phyloP scores from a whole-genome alignment of 441 rosid species.

The Dalechampia spathulata region DNA sequence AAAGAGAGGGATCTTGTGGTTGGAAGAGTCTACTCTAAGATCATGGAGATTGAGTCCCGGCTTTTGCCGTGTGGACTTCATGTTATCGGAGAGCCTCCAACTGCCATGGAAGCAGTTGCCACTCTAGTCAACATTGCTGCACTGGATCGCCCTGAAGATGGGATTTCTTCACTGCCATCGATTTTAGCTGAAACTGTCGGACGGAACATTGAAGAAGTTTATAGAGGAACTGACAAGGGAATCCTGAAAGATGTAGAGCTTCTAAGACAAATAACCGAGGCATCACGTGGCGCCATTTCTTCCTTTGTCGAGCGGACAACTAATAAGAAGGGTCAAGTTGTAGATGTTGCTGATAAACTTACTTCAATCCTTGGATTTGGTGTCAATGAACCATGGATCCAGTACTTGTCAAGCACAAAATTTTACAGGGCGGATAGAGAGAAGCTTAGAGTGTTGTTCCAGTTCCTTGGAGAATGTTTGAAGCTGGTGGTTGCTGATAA shows the following conservation, averaged over 20 bases:
- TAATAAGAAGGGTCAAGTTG: constrained; percentile 87
- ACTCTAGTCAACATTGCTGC: constrained; percentile 98
- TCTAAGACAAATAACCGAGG: constrained; percentile 87
- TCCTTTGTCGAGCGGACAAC: constrained; percentile 77
- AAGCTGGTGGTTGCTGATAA: constrained; percentile 88
- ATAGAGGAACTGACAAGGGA: constrained; percentile 84
- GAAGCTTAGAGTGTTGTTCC: constrained; percentile 66
- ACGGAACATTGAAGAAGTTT: constrained; percentile 74
- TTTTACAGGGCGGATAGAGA: constrained; percentile 87
- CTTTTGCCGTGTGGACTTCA: constrained; percentile 98
- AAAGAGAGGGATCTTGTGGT: constrained; percentile 84
- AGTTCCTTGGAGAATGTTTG: constrained; percentile 82
- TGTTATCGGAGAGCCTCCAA: constrained; percentile 95
- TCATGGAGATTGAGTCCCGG: constrained; percentile 97
- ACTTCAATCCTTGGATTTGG: constrained; percentile 87
- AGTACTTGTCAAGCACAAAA: constrained; percentile 77
- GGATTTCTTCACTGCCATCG: constrained; percentile 67
- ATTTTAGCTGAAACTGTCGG: constrained; percentile 83
- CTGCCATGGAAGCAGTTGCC: constrained; percentile 98
- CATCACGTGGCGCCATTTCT: constrained; percentile 81
- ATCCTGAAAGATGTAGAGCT: constrained; percentile 93
- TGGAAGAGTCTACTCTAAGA: constrained; percentile 95
- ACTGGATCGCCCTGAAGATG: constrained; percentile 81
- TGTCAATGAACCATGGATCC: constrained; percentile 94
- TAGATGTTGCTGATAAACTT: constrained; percentile 67